These are phyloP conservation scores for Puya raimondii DNA, from an alignment of 176 grass and related monocot genomes.

Conservation along the genomic window DNA sequence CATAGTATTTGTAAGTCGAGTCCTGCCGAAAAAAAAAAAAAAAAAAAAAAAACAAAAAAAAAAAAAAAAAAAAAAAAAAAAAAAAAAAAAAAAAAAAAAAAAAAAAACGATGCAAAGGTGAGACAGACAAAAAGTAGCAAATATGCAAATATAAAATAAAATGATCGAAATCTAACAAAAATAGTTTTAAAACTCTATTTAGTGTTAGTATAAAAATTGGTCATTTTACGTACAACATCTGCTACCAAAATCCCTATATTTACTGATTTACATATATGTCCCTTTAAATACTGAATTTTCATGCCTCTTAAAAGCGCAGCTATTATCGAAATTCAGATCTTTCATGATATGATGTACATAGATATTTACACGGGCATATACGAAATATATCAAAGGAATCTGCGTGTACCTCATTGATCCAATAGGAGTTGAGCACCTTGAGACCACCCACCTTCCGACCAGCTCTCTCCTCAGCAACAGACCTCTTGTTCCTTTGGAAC, in stretches of 20 bases:
- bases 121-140: background rate
- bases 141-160: background rate
- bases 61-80: no score
- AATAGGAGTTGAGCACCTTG: slow-evolving; percentile 84
- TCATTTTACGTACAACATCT: no score
- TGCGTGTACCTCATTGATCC: slow-evolving; percentile 68
- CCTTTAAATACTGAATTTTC: no score
- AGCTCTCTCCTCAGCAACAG: slow-evolving; percentile 90
- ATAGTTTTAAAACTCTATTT: background rate
- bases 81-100: no score
- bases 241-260: no score
- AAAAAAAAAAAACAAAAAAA: no score
- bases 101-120: background rate
- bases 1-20: slow-evolving; percentile 23
- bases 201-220: background rate
- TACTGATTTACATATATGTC: no score
- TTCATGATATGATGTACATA: background rate
- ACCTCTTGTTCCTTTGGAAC: slow-evolving; percentile 94
- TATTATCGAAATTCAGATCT: no score
- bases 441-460: slow-evolving; percentile 76
- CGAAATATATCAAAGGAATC: background rate
- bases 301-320: no score
- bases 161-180: background rate
- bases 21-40: no score
- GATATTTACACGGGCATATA: background rate